Conservation (phyloP, 139 green algal genomes). For the Closterium sp. region DNA sequence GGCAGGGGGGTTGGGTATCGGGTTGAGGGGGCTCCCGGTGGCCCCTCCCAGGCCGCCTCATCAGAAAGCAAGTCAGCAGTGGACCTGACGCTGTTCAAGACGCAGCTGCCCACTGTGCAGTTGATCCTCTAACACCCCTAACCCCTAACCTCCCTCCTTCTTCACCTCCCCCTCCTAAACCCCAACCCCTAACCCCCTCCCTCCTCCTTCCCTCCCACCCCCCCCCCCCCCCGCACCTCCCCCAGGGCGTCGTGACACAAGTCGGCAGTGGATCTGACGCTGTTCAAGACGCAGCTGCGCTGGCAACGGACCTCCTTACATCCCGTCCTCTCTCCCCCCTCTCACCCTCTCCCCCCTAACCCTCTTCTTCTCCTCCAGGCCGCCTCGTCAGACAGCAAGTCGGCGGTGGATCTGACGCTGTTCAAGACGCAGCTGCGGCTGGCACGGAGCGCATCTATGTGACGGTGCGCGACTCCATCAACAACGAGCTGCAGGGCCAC, state of each 20-base stretch:
- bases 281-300: conserved; percentile 29
- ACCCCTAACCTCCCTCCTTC: background rate
- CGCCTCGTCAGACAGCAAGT: background rate
- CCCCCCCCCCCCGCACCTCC: too few species aligned
- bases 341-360: too few species aligned
- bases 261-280: background rate
- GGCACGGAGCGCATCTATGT: conserved; percentile 17
- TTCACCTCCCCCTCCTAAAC: too few species aligned
- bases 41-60: background rate
- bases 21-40: too few species aligned
- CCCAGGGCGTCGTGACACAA: background rate
- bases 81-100: conserved; percentile 16
- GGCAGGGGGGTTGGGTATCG: too few species aligned
- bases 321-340: too few species aligned
- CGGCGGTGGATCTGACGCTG: conserved; percentile 4
- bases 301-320: too few species aligned
- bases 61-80: background rate
- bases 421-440: conserved; percentile 22
- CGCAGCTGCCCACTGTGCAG: too few species aligned
- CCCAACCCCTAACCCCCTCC: too few species aligned
- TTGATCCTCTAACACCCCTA: too few species aligned
- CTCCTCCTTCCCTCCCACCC: too few species aligned
- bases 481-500: conserved; percentile 20
- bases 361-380: too few species aligned
- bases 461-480: conserved; percentile 14